Conservation (phyloP, 2,329 filamentous ascomycete genomes). For the Ceratocystis harringtonii region DNA sequence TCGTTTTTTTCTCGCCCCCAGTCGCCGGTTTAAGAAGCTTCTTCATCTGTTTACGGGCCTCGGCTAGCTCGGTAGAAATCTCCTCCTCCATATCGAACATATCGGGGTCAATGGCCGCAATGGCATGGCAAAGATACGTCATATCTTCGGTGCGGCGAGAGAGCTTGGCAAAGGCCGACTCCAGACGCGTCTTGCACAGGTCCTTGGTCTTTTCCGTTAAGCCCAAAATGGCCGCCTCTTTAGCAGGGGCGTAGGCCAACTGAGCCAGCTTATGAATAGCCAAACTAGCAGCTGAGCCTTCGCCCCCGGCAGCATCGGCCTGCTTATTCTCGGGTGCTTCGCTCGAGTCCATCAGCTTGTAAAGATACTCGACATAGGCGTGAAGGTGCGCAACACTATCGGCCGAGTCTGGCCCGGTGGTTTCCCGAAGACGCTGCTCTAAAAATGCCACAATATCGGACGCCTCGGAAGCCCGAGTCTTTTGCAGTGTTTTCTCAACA, state of each 20-base stretch:
- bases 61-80: constrained; percentile 36
- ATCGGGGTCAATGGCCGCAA: constrained; percentile 37
- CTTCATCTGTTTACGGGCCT: constrained; percentile 37
- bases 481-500: constrained; percentile 55
- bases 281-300: constrained; percentile 23
- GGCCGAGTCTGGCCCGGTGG: constrained; percentile 11
- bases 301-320: constrained; percentile 23
- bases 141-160: constrained; percentile 39
- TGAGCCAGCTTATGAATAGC: constrained; percentile 39
- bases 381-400: constrained; percentile 25
- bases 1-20: constrained; percentile 21
- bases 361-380: constrained; percentile 39
- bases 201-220: constrained; percentile 39
- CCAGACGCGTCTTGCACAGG: constrained; percentile 41
- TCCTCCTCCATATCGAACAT: constrained; percentile 41
- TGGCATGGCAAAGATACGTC: constrained; percentile 37
- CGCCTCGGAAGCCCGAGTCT: constrained; percentile 41
- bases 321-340: constrained; percentile 23
- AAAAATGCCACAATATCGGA: constrained; percentile 37
- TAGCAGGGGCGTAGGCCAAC: constrained; percentile 39
- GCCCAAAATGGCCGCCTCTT: constrained; percentile 28
- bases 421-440: constrained; percentile 27
- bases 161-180: constrained; percentile 43
- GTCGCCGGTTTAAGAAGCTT: constrained; percentile 34
- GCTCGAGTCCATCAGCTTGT: constrained; percentile 33